Conservation (phyloP, 1,284 basidiomycete species). For the Pulveroboletus sp. region DNA sequence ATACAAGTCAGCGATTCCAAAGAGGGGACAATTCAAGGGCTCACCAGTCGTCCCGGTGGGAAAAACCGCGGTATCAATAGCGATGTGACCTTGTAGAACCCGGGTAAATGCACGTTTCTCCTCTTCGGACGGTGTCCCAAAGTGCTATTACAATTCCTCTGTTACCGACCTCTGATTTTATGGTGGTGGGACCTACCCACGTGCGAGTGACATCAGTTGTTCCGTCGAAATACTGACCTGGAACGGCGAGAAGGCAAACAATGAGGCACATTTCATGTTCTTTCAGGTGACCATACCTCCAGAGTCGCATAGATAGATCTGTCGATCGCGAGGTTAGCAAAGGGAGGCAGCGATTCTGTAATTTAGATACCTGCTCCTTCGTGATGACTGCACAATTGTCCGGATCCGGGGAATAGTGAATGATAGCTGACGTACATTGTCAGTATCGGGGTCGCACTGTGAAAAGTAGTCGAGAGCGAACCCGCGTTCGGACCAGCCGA, state of each 20-base stretch:
- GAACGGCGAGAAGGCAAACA: background rate
- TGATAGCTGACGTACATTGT: conserved; percentile 63
- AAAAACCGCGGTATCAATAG: conserved; percentile 85
- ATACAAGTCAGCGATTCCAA: background rate
- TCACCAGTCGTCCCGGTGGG: conserved; percentile 85
- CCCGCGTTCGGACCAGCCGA: conserved; percentile 87
- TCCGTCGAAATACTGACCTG: conserved; percentile 88
- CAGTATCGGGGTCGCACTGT: background rate
- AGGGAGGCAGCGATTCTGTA: background rate
- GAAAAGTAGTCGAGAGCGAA: conserved; percentile 36
- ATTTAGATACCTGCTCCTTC: conserved; percentile 60
- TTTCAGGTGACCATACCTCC: conserved; percentile 57
- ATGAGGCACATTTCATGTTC: background rate
- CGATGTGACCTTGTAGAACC: conserved; percentile 95
- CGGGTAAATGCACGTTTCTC: conserved; percentile 91
- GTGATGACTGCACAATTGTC: conserved; percentile 73
- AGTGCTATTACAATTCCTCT: conserved; percentile 60
- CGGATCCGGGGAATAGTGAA: conserved; percentile 89
- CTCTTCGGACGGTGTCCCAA: conserved; percentile 80
- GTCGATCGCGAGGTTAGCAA: conserved; percentile 4
- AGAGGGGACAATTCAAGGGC: background rate
- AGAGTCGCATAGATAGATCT: conserved; percentile 93
- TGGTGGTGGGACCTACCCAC: conserved; percentile 52
- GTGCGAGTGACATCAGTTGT: conserved; percentile 96
- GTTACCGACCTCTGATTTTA: background rate